phyloP scores from a whole-genome alignment of 345 rosid species.

The Citrus mangshanensis region DNA sequence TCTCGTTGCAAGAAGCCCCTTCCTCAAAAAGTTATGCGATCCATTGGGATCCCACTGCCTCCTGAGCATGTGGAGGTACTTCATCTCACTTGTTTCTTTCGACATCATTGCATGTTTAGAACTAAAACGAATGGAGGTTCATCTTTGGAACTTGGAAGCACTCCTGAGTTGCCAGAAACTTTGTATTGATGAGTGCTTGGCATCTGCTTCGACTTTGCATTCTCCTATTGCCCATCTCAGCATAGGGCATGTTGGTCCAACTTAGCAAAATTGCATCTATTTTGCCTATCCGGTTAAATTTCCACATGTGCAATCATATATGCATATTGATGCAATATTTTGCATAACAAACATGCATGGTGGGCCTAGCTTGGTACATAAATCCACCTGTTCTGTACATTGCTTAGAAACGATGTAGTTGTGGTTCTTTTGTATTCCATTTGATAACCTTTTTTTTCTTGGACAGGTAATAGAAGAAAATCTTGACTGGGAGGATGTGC shows the following conservation, averaged over 20 bases:
- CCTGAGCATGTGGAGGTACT: conserved; percentile 82
- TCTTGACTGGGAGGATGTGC: conserved; percentile 97
- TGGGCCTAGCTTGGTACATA: background rate
- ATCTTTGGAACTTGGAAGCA: background rate
- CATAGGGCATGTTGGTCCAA: background rate
- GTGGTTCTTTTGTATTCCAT: background rate
- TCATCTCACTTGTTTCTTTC: conserved; percentile 1
- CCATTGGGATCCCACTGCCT: conserved; percentile 88
- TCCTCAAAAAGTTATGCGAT: conserved; percentile 81
- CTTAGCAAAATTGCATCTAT: background rate
- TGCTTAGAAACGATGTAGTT: background rate
- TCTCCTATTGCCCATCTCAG: background rate
- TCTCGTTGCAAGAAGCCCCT: conserved; percentile 91
- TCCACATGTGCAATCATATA: background rate
- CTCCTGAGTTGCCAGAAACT: background rate
- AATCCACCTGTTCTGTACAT: background rate
- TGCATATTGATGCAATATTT: background rate
- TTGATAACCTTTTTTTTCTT: background rate
- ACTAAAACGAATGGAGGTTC: background rate
- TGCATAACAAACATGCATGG: background rate
- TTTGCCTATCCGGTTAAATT: background rate
- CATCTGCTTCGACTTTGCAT: background rate
- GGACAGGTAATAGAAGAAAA: conserved; percentile 80
- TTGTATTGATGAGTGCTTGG: background rate
- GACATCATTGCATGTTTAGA: background rate